Base-by-base conservation (phyloP, 2,329 filamentous ascomycete genomes). In the Uncinocarpus reesii region DNA sequence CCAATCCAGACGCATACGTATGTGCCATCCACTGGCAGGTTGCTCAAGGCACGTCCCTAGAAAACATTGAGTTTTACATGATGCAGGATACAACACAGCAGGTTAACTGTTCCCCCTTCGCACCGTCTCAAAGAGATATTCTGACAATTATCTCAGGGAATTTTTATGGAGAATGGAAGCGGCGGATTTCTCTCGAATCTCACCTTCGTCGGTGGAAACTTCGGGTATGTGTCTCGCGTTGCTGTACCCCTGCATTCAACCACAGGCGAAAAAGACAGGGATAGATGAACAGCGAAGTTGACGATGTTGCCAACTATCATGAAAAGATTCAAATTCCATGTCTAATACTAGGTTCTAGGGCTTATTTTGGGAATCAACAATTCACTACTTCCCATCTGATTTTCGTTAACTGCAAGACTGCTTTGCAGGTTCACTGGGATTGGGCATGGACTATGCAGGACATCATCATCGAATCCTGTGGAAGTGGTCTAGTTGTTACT, bases 11-110 rank as follows among this genome's bases (percentile, higher is more conserved):
- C 64, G 51, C 63, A 55, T 38, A 34, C 16, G n/a, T 34, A 23
- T 8, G 40, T 15, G 52, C 37, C 3, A 42, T 54, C 20, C 52
- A 54, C 32, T 54, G 44, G 31, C 52, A 54, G 26, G 36, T 54
- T 8, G 42, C 52, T 6, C 52, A 54, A 38, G 52, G 38, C 5
- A 48, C 50, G 3, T 48, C 42, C 4, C 31, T 54, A 13, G 8
- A 86, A 65, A 86, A 86, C 67, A 80, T 86, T 42, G 73, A 78
- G 56, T 84, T 87, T 71, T 77, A 81, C 65, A 85, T 86, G 81
- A 71, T 52, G 2, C 48, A 58, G 1, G 48, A 42, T 47, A 44
- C 31, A 24, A 50, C 42, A 13, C 40, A 35, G 32, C 36, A 50
- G 29, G 42, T 32, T 6, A 32, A n/a, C 11, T 16, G n/a, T n/a